A percentile compares a stretch with the other conserved stretches of the same genome.
Conservation (phyloP, 768 basidiomycete genomes). For the Mycena floridula region DNA sequence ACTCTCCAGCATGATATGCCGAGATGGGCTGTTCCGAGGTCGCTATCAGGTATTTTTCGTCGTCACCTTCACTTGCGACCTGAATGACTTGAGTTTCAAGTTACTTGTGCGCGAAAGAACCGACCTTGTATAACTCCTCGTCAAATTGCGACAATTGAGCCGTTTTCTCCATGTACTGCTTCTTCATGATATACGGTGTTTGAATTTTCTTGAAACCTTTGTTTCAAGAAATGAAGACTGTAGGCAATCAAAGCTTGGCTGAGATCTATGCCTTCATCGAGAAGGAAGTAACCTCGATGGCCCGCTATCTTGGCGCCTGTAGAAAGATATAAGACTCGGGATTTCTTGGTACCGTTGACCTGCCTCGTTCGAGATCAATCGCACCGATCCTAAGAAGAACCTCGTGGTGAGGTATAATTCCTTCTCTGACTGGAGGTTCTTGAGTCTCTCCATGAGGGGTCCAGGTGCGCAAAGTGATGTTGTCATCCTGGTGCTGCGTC, state of each 20-base stretch:
- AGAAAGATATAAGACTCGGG: not conserved
- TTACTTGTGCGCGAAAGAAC: constrained; percentile 4
- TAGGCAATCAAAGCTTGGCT: constrained; percentile 96
- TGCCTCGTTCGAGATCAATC: constrained; percentile 94
- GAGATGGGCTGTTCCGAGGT: constrained; percentile 99
- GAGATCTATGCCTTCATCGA: constrained; percentile 91
- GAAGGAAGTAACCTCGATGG: constrained; percentile 95
- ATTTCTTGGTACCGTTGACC: constrained; percentile 9
- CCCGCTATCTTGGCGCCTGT: constrained; percentile 88
- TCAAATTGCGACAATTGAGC: constrained; percentile 98
- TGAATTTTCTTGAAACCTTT: constrained; percentile 89
- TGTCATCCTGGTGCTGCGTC: constrained; percentile 71
- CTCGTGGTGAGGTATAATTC: constrained; percentile 96
- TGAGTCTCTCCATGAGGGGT: constrained; percentile 73
- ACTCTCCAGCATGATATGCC: constrained; percentile 91
- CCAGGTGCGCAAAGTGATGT: constrained; percentile 75
- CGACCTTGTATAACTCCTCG: constrained; percentile 94
- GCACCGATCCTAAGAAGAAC: constrained; percentile 90
- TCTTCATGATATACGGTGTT: constrained; percentile 98
- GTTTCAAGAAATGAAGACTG: constrained; percentile 83
- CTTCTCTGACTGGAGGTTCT: constrained; percentile 64
- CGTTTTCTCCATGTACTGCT: constrained; percentile 94
- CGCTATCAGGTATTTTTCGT: constrained; percentile 98
- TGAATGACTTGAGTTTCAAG: no score
- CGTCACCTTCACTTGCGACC: constrained; percentile 76